Base-by-base conservation (phyloP, 805 yeast species). In the Lachancea sp. region DNA sequence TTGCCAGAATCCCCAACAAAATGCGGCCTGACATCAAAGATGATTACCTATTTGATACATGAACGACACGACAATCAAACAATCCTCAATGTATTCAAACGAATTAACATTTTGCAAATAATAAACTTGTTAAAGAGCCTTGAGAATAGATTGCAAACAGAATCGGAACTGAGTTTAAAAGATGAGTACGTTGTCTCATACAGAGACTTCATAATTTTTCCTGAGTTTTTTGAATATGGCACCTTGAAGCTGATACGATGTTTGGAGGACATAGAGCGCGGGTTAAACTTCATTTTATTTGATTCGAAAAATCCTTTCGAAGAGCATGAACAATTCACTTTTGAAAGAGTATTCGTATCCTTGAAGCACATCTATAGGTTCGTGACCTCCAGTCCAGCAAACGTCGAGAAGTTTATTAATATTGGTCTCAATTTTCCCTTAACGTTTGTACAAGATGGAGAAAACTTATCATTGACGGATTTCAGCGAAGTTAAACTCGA, bases 31-130 rank as follows among this genome's bases (percentile, higher is more conserved):
- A 43, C 39, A 45, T 42, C 42, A 20, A 55, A 48, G 34, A 49
- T 41, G 33, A 49, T 45, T 9, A 36, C 23, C 38, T 52, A 47
- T 43, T 58, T 45, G 30, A 45, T 39, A 2, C 41, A 41, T 2
- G 52, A 47, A 26, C 51, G 52, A 20, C 65, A 61, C 40, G 60
- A 62, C 33, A 52, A 51, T 21, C 46, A 50, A 25, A 60, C 65
- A 0, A 48, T 51, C 0, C 24, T 54, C 3, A 41, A 50, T 2
- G 53, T 60, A 1, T 46, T 65, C 12, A 63, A 59, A 30, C 49
- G 58, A 32, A 52, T 60, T 19, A 57, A 57, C 36, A 45, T 65
- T 4, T 49, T 59, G 41, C 67, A 65, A 32, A 42, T 67, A n/a
- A 28, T 62, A 8, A 46, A 52, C 29, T 48, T 63, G 20, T 15